Base-by-base conservation (phyloP, 2,329 filamentous ascomycete species). In the Ascocoryne sarcoides region DNA sequence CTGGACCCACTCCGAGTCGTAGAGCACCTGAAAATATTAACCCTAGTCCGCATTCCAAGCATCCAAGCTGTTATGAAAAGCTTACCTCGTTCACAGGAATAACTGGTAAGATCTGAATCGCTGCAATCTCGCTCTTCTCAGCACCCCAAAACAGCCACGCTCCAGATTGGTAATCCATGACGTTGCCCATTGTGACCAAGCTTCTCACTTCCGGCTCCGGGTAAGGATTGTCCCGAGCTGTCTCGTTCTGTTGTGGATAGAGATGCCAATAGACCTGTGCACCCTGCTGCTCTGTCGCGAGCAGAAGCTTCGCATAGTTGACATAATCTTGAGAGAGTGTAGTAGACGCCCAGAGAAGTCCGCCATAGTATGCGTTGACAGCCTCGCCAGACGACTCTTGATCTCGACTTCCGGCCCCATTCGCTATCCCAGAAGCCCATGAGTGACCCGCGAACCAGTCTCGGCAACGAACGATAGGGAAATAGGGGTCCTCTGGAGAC, bases 381-480 rank as follows among this genome's bases (percentile, higher is more conserved):
- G 96, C 92, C 63, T 96, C 90, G 0, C 85, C 90, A 33, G 82
- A 86, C 19, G 85, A 92, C 61, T 96, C 92, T 64, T 89, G 75
- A 59, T 90, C 78, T 64, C 88, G 89, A 46, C 85, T 84, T 59
- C 90, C 83, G 40, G 66, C 67, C 26, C 74, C 70, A 46, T 83
- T 75, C 53, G 77, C 84, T 4, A 90, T 63, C 1, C 84, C 84
- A 40, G 85, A 87, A 2, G 90, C 90, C 87, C 90, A 95, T 43
- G 82, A 88, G 68, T 96, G 92, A 2, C 90, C 92, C 56, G 93
- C 79, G 61, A 80, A 96, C 86, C 87, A 95, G 34, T 96, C 92
- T 56, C 95, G 96, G 42, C 70, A 76, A 36, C 92, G 76, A 46
- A 75, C 89, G 51, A 86, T 80, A 0, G 90, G 89, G 61, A 93